phyloP scores from a whole-genome alignment of 495 filamentous ascomycete species.

The Xylaria flabelliformis region DNA sequence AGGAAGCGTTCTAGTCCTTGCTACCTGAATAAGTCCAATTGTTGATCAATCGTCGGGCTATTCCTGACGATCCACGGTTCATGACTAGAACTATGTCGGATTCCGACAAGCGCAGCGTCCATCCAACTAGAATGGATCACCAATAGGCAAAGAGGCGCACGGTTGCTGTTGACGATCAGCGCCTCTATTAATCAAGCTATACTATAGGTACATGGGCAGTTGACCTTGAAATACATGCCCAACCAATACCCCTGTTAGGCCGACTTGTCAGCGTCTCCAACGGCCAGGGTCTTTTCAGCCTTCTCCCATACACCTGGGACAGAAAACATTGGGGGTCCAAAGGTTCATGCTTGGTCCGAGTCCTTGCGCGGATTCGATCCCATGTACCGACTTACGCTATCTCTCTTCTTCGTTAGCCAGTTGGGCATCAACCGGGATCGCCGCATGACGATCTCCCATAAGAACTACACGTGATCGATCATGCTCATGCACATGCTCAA shows the following conservation, averaged over 20 bases:
- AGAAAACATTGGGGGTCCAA: neutral
- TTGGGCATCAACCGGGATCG: slow-evolving; percentile 27
- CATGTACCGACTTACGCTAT: slow-evolving; percentile 18
- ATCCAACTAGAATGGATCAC: neutral
- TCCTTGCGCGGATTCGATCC: slow-evolving; percentile 10
- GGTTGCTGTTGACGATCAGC: slow-evolving; percentile 7
- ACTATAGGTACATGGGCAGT: neutral
- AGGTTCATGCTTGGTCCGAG: slow-evolving; percentile 1
- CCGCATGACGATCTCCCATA: slow-evolving; percentile 2
- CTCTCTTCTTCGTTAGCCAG: slow-evolving; percentile 7
- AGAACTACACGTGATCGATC: slow-evolving; percentile 10
- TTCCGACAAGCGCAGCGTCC: neutral
- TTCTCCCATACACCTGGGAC: slow-evolving; percentile 22
- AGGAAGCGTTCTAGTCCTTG: neutral
- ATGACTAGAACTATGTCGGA: slow-evolving; percentile 14
- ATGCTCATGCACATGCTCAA: neutral
- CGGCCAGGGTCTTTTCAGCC: slow-evolving; percentile 22
- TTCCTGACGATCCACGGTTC: slow-evolving; percentile 6
- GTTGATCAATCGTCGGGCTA: slow-evolving; percentile 1
- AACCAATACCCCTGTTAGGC: slow-evolving; percentile 17
- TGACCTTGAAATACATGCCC: neutral
- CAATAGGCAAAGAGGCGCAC: neutral
- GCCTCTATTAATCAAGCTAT: neutral
- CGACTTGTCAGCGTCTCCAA: slow-evolving; percentile 17
- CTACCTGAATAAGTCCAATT: neutral